Base-by-base conservation (phyloP, 495 filamentous ascomycete genomes). In the Physcia stellaris region DNA sequence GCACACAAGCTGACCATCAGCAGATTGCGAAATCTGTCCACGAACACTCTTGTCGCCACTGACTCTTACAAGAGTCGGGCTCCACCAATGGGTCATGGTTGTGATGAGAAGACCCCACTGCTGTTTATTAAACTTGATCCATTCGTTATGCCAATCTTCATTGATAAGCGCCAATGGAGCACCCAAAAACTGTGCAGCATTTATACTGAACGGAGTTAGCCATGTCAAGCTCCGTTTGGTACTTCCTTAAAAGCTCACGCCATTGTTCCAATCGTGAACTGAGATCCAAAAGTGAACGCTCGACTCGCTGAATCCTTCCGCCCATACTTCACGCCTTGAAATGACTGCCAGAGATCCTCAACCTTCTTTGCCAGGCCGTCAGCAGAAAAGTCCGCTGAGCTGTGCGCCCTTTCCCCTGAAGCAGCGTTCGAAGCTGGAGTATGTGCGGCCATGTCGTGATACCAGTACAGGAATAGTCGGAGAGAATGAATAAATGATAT, bases 61-160 rank as follows among this genome's bases (percentile, higher is more conserved):
- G 39, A 88, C 74, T 31, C 80, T 68, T 32, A 90, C 73, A 9
- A 71, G 59, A 2, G 80, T 86, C 6, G 83, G 84, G 33, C 70
- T 71, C 80, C 79, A 90, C 77, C 79, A 84, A 44, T 86, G 69
- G 15, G 82, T 86, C 64, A 86, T 73, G 16, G 75, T 80, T 10
- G 73, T 83, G 39, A 78, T 71, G 18, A 83, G 47, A 4, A 88
- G 56, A 19, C 80, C 83, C 53, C 86, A 88, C 23, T 66, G 73
- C 41, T 77, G 70, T 53, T 90, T 88, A 1, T 79, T 82, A 45
- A 82, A 50, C 22, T 81, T 71, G 72, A 87, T 86, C 56, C 76
- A 85, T 31, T 76, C 66, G 53, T 86, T 79, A 63, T 80, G 88
- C 27, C 72, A 59, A 24, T 81, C 72, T 48, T 70, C 73, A 52